Conservation (phyloP, 1,284 basidiomycete genomes). For the Fomitopsis pinicola region DNA sequence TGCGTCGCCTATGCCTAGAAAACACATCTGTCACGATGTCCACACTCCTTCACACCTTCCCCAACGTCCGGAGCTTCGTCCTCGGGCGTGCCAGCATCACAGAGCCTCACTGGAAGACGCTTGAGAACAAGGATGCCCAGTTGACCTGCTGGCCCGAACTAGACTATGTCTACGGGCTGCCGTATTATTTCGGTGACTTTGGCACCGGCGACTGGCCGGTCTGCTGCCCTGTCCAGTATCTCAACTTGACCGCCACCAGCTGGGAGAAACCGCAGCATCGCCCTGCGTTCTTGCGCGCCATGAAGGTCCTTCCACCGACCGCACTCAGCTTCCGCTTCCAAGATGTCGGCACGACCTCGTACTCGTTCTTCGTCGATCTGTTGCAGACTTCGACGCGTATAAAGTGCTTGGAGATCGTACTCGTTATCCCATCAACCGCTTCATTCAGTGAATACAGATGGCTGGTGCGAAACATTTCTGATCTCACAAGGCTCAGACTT, state of each 20-base stretch:
- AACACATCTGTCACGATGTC: constrained; percentile 1
- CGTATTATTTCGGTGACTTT: neutral
- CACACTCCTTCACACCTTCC: neutral
- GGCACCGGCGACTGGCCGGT: constrained; percentile 1
- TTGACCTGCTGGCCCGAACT: neutral
- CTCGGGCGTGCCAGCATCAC: neutral
- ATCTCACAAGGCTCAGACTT: neutral
- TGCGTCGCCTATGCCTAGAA: neutral
- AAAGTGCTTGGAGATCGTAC: neutral
- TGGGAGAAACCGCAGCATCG: constrained; percentile 1
- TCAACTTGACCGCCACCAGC: neutral
- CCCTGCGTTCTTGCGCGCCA: neutral
- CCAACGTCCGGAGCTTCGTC: neutral
- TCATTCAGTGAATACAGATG: neutral
- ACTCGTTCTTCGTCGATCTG: neutral
- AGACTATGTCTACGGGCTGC: constrained; percentile 1
- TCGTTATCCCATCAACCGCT: neutral
- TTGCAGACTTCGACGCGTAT: neutral
- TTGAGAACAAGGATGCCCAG: neutral
- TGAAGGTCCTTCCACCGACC: neutral
- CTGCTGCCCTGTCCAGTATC: neutral
- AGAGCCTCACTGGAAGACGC: neutral
- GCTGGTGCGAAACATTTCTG: neutral
- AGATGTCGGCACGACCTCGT: neutral
- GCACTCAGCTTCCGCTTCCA: neutral